Percentiles rank a stretch among this genome's conserved stretches.
These are phyloP conservation scores for Kokia cookei DNA, from an alignment of 441 rosid species.

Conservation along the genomic window DNA sequence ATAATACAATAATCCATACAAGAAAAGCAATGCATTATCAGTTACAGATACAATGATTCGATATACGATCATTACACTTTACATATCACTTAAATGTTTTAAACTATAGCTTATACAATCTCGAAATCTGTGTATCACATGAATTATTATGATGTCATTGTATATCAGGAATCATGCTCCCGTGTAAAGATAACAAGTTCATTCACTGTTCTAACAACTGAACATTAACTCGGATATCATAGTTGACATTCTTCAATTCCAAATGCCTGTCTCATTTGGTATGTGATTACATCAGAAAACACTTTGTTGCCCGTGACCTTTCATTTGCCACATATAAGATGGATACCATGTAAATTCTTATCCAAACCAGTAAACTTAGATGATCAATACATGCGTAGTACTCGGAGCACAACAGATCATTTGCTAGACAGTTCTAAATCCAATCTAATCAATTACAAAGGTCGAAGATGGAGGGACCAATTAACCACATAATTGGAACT, in stretches of 20 bases:
- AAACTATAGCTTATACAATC: neutral
- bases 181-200: neutral
- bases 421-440: neutral
- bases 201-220: neutral
- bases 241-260: neutral
- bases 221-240: neutral
- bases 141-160: neutral
- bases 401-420: neutral
- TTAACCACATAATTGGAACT: neutral
- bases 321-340: neutral
- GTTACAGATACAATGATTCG: neutral
- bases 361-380: neutral
- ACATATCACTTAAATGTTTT: neutral
- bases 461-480: neutral
- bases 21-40: neutral
- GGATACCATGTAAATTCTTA: neutral
- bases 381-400: neutral
- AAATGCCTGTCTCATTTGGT: neutral
- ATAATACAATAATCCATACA: neutral
- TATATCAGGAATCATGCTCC: too few species aligned
- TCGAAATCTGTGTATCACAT: neutral
- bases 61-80: neutral
- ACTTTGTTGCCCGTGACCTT: neutral
- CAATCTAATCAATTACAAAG: neutral
- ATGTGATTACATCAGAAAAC: neutral